A percentile compares a stretch with the other conserved stretches of the same genome.
Conservation (phyloP, 2,329 filamentous ascomycete genomes). For the Ophiostoma sp. region DNA sequence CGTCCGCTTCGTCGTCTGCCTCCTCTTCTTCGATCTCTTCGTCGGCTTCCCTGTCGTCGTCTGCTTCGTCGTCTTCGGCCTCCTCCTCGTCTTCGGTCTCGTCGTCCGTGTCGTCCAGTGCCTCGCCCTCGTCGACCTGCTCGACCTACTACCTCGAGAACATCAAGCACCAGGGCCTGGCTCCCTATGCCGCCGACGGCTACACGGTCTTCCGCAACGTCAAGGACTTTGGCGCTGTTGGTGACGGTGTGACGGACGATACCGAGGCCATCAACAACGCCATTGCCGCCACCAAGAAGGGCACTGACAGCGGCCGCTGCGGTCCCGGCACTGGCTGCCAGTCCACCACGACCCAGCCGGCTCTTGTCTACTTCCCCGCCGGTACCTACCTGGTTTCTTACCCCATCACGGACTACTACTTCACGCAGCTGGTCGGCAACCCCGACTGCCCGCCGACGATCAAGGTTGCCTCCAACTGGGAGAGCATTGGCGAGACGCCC, state of each 20-base stretch:
- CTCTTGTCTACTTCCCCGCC: constrained; percentile 30
- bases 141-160: constrained; percentile 23
- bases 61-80: neutral
- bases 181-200: constrained; percentile 22
- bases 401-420: constrained; percentile 30
- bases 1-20: neutral
- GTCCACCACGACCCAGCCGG: constrained; percentile 27
- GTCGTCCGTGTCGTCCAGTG: constrained; percentile 1
- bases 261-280: constrained; percentile 68
- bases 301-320: constrained; percentile 19
- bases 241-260: constrained; percentile 74
- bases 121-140: constrained; percentile 11
- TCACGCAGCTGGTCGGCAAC: constrained; percentile 30
- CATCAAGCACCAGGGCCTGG: constrained; percentile 28
- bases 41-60: neutral
- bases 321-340: constrained; percentile 23
- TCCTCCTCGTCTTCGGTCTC: neutral
- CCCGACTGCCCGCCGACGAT: constrained; percentile 27
- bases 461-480: constrained; percentile 20
- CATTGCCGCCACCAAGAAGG: constrained; percentile 45
- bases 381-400: constrained; percentile 29
- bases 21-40: neutral
- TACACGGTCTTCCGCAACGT: constrained; percentile 32
- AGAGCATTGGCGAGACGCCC: neutral
- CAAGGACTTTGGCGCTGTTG: constrained; percentile 57